phyloP scores from a whole-genome alignment of 1,284 basidiomycete species.

The Schizophyllum amplum region DNA sequence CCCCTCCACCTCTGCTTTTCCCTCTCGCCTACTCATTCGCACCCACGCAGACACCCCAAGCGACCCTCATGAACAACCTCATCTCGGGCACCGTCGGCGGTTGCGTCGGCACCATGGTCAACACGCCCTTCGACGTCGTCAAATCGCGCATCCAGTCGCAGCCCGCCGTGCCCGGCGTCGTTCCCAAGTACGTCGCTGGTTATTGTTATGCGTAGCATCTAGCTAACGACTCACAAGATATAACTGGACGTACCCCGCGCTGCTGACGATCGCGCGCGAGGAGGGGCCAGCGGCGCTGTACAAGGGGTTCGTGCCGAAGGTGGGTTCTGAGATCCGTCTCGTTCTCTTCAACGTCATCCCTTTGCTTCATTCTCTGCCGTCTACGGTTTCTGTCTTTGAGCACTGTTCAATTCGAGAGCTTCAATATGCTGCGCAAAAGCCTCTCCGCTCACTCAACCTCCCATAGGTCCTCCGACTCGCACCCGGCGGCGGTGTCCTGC shows the following conservation, averaged over 20 bases:
- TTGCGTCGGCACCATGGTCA: constrained; percentile 76
- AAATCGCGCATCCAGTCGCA: constrained; percentile 92
- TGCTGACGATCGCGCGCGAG: constrained; percentile 76
- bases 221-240: too few relatives aligned
- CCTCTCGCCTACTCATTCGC: neutral
- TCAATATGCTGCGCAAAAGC: neutral
- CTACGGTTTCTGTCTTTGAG: neutral
- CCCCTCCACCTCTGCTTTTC: constrained; percentile 2
- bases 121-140: constrained; percentile 86
- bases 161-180: constrained; percentile 54
- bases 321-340: too few relatives aligned
- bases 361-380: neutral
- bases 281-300: constrained; percentile 89
- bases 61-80: constrained; percentile 86
- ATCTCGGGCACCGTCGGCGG: constrained; percentile 87
- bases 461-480: constrained; percentile 80
- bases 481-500: constrained; percentile 90
- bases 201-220: too few relatives aligned
- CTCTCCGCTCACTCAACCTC: too few relatives aligned
- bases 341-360: too few relatives aligned
- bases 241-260: constrained; percentile 87
- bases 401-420: neutral
- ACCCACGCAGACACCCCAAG: constrained; percentile 52
- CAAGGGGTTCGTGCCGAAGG: constrained; percentile 89
- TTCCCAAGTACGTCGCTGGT: constrained; percentile 83